A percentile compares a stretch with the other conserved stretches of the same genome.
Conservation (phyloP, 495 filamentous ascomycete genomes). For the Filosporella fistucella region DNA sequence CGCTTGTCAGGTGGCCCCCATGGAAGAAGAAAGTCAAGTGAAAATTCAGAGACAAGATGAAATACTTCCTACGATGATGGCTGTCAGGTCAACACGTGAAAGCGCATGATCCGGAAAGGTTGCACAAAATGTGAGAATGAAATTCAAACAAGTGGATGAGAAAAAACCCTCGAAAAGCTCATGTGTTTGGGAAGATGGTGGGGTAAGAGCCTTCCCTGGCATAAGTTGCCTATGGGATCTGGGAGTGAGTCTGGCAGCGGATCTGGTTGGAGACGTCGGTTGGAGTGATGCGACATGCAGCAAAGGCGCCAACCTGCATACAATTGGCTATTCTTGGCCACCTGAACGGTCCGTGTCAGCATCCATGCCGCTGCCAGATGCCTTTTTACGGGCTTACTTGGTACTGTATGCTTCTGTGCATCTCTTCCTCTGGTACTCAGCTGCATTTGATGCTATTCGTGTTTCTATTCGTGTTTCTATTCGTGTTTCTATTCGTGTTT, state of each 20-base stretch:
- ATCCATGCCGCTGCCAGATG: background rate
- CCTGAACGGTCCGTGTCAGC: slow-evolving; percentile 4
- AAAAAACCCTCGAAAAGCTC: background rate
- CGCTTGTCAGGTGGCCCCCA: slow-evolving; percentile 1
- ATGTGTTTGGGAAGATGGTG: slow-evolving; percentile 1
- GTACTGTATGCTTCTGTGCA: too few species aligned
- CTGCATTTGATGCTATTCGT: background rate
- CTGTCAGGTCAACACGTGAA: slow-evolving; percentile 3
- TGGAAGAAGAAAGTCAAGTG: background rate
- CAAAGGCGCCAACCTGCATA: slow-evolving; percentile 8
- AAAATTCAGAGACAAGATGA: background rate
- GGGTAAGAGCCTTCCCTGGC: background rate
- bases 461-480: too few species aligned
- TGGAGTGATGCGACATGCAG: slow-evolving; percentile 12
- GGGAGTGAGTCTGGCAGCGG: too few species aligned
- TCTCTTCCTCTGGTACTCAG: background rate
- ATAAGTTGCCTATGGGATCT: slow-evolving; percentile 11
- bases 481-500: too few species aligned
- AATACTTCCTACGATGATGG: background rate
- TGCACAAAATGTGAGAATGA: background rate
- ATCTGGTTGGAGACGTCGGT: background rate
- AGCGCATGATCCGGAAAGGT: too few species aligned
- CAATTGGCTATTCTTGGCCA: slow-evolving; percentile 14
- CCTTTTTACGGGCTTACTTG: too few species aligned
- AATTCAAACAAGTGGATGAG: slow-evolving; percentile 1